Percentiles rank a stretch among this genome's conserved stretches.
Conservation (phyloP, 495 filamentous ascomycete genomes). For the Bathelium albidoporum region DNA sequence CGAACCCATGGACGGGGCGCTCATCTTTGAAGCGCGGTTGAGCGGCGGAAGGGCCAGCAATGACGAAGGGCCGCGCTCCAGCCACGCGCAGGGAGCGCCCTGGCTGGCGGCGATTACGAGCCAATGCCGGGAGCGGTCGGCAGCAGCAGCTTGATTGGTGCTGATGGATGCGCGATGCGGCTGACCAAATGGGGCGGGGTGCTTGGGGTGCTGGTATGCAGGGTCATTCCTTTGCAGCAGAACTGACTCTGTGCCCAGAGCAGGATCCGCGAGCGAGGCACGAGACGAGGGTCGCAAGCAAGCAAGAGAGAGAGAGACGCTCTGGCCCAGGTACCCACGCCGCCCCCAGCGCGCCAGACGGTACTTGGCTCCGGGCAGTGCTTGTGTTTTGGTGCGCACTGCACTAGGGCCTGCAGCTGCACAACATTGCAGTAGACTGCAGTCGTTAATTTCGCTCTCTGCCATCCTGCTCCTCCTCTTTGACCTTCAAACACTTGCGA, state of each 20-base stretch:
- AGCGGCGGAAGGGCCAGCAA: neutral
- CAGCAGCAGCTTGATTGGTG: neutral
- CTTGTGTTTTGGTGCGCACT: slow-evolving; percentile 1
- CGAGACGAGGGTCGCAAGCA: neutral
- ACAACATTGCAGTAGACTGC: slow-evolving; percentile 6
- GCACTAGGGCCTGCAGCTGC: neutral
- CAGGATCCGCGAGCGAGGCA: neutral
- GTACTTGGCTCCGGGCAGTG: neutral
- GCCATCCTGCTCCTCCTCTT: neutral
- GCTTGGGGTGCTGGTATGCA: neutral
- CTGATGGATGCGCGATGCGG: neutral
- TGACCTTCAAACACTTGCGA: neutral
- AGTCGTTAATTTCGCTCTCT: slow-evolving; percentile 5
- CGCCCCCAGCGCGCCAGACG: neutral
- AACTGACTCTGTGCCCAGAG: slow-evolving; percentile 3
- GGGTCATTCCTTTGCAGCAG: slow-evolving; percentile 6
- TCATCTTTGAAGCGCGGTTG: slow-evolving; percentile 6
- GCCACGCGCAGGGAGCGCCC: neutral
- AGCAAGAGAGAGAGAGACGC: neutral
- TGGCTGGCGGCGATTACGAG: neutral
- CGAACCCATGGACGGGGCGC: no score
- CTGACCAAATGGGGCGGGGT: slow-evolving; percentile 4
- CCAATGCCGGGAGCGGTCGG: neutral
- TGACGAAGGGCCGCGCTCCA: neutral
- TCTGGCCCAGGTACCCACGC: no score